These are phyloP conservation scores for Ustilago cynodontis DNA, from an alignment of 1,284 basidiomycete species.

Conservation along the genomic window DNA sequence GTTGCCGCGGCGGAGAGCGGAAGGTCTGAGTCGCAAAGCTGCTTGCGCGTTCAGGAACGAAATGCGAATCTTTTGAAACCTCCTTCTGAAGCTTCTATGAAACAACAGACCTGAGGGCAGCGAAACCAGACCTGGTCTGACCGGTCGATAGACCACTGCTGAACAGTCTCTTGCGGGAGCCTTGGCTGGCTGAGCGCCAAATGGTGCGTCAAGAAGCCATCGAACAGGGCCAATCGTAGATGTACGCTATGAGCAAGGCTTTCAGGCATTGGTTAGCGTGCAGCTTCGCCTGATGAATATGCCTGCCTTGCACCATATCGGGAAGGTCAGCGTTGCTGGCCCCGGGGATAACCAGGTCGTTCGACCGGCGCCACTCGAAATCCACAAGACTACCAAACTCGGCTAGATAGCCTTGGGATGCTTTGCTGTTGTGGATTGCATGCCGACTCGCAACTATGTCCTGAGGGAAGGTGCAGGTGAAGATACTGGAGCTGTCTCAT, in stretches of 20 bases:
- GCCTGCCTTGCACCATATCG: neutral
- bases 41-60: neutral
- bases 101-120: neutral
- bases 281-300: neutral
- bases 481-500: neutral
- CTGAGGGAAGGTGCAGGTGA: neutral
- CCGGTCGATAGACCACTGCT: neutral
- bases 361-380: neutral
- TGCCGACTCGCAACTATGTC: neutral
- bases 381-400: neutral
- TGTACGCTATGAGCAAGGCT: neutral
- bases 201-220: neutral
- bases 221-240: neutral
- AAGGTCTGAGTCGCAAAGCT: constrained; percentile 1
- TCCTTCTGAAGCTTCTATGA: neutral
- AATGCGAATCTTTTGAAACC: neutral
- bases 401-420: neutral
- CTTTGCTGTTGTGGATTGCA: neutral
- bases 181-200: too few relatives aligned
- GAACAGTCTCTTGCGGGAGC: neutral
- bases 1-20: neutral
- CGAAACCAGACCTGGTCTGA: neutral
- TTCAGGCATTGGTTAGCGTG: neutral
- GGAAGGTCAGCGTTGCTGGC: neutral
- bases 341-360: neutral